A percentile compares a stretch with the other conserved stretches of the same genome.
Evolutionary conservation across 2,329 filamentous ascomycete species (phyloP).

Genomic region (Aspergillus latus): DNA sequence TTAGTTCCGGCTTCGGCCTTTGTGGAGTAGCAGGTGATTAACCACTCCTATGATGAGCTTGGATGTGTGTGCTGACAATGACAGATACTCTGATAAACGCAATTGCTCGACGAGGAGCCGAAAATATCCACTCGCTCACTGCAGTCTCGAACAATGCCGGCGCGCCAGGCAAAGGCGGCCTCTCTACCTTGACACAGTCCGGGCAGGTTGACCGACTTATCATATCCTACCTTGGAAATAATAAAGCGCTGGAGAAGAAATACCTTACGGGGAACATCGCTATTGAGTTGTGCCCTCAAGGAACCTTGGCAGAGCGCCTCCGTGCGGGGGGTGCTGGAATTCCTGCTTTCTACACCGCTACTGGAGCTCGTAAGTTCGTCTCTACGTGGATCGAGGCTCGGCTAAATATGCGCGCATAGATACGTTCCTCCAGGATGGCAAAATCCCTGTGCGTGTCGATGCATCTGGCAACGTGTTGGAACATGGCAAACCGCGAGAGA

Average conservation of each 20-base stretch:
- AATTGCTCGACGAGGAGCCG: constrained; percentile 60
- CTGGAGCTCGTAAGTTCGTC: constrained; percentile 61
- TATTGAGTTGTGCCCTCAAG: constrained; percentile 74
- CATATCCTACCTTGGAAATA: constrained; percentile 73
- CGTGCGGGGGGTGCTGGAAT: constrained; percentile 73
- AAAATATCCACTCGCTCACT: constrained; percentile 60
- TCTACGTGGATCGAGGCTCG: neutral
- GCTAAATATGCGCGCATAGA: constrained; percentile 21
- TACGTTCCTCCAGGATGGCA: constrained; percentile 41
- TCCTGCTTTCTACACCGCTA: constrained; percentile 77
- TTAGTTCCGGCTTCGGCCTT: constrained; percentile 80
- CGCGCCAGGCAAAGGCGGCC: constrained; percentile 64
- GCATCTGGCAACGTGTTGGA: constrained; percentile 76
- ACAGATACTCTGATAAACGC: constrained; percentile 70
- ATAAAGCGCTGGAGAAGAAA: constrained; percentile 72
- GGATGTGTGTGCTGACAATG: neutral
- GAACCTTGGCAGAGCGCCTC: constrained; percentile 53
- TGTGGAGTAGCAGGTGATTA: constrained; percentile 68
- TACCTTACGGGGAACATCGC: constrained; percentile 73
- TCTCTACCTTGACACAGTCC: constrained; percentile 66
- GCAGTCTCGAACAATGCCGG: constrained; percentile 82
- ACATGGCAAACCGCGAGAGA: constrained; percentile 66
- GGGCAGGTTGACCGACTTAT: constrained; percentile 72
- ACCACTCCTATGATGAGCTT: neutral
- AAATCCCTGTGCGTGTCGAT: constrained; percentile 72